Evolutionary conservation across 495 filamentous ascomycete genomes (phyloP).

Genomic region (Cercophora scortea): DNA sequence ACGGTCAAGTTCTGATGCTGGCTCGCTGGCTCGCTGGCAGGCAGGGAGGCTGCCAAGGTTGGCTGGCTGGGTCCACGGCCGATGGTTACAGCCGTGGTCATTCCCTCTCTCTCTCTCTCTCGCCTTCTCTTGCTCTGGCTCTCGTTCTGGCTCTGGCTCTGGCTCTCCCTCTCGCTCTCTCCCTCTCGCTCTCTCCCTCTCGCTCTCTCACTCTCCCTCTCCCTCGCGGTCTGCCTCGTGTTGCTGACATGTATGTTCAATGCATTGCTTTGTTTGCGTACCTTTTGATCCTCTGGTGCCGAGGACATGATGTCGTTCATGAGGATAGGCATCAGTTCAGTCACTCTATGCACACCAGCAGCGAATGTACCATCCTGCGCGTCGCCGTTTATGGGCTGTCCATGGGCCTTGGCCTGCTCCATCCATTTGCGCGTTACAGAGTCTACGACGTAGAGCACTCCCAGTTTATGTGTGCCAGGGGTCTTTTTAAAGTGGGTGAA

Average conservation of each 20-base stretch:
- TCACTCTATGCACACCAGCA: conserved; percentile 93
- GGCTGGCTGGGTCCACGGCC: too few relatives aligned
- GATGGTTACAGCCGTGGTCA: too few relatives aligned
- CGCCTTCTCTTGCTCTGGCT: too few relatives aligned
- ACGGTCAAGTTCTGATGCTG: too few relatives aligned
- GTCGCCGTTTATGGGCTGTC: conserved; percentile 67
- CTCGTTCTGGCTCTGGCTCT: too few relatives aligned
- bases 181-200: too few relatives aligned
- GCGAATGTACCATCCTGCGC: conserved; percentile 87
- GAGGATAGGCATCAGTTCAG: conserved; percentile 80
- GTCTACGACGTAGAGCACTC: conserved; percentile 99
- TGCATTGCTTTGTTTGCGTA: conserved; percentile 53
- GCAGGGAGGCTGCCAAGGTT: too few relatives aligned
- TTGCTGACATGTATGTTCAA: not conserved
- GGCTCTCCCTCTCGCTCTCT: too few relatives aligned
- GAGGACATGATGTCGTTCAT: conserved; percentile 92
- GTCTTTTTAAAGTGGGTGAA: conserved; percentile 96
- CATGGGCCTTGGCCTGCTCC: conserved; percentile 81
- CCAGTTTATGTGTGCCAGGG: conserved; percentile 91
- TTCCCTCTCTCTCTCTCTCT: too few relatives aligned
- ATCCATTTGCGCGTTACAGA: conserved; percentile 98
- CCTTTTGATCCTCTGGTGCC: conserved; percentile 95
- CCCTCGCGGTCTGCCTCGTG: too few relatives aligned
- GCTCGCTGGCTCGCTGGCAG: too few relatives aligned
- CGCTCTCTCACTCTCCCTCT: too few relatives aligned